Evolutionary conservation across 345 rosid genomes (phyloP), one percentile per base, ranked within the genome.

Genomic region (Euphorbia peplus): DNA sequence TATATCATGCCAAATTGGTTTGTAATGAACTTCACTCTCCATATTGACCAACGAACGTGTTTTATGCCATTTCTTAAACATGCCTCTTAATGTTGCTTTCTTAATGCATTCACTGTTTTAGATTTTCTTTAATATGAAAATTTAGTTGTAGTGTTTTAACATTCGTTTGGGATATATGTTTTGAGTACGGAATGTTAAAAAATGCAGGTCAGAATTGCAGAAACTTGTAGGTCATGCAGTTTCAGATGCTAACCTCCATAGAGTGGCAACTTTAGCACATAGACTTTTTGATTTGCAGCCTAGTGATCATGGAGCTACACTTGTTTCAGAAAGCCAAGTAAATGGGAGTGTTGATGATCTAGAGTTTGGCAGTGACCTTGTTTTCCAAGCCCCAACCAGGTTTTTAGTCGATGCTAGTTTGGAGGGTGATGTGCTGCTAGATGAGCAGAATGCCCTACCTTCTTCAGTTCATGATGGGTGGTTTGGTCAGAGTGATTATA

Each of bases 321-420:
- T 73, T 56, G 66, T 51, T 70, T 75, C 67, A 35, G 84, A 83
- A 56, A 78, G 72, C 60, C 78, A 66, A 72, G 80, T 18, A 32
- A 52, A 76, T 61, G 88, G 82, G 70, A 68, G 52, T 57, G 63
- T 80, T 48, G 79, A 63, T 73, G 82, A 75, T 52, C 67, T 80
- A 16, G 97, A 93, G 69, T 93, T 89, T 78, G 98, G 97, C 67
- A 82, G 89, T 4, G 87, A 93, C 77, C 86, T 93, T 74, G 80
- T 63, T 61, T 93, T 93, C 70, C 85, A 66, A 73, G 79, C 90
- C 48, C 97, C 97, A 26, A 74, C 88, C 60, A 84, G 98, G 58
- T 93, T 93, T 80, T 52, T 93, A 75, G 86, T 88, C 46, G 95
- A 93, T 73, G 69, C 71, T 66, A 80, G 81, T 60, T 67, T 86